Evolutionary conservation across 129 eudicot species (phyloP).

Genomic region (Ambrosia artemisiifolia): DNA sequence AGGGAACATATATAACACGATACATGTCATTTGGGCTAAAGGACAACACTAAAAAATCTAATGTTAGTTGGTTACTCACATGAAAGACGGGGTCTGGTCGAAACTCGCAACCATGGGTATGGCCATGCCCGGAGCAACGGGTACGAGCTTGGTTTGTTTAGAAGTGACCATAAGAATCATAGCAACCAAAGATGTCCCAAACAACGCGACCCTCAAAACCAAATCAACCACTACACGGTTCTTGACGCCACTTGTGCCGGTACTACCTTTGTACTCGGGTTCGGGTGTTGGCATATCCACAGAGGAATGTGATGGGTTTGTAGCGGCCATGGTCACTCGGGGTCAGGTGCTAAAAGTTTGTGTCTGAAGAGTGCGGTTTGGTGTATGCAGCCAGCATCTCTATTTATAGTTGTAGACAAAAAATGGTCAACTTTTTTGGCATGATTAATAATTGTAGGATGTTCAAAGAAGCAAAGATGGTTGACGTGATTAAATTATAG

Average conservation of each 20-base stretch:
- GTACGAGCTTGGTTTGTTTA: slow-evolving; percentile 41
- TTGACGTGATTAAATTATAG: background rate
- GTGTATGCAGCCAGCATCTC: background rate
- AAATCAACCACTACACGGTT: slow-evolving; percentile 33
- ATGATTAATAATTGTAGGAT: background rate
- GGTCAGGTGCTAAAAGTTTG: background rate
- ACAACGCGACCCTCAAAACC: slow-evolving; percentile 43
- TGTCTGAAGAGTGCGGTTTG: background rate
- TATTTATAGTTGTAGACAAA: background rate
- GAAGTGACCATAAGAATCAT: slow-evolving; percentile 64
- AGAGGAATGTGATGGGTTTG: background rate
- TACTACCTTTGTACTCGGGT: background rate
- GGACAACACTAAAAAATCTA: background rate
- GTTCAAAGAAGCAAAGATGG: slow-evolving; percentile 19
- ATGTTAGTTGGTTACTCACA: slow-evolving; percentile 44
- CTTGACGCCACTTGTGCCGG: background rate
- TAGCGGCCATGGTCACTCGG: background rate
- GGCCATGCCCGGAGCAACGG: slow-evolving; percentile 21
- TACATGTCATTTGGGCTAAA: background rate
- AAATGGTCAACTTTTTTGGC: background rate
- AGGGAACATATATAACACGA: no score
- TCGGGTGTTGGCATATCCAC: background rate
- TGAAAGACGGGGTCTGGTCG: slow-evolving; percentile 60
- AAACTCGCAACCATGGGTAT: slow-evolving; percentile 36
- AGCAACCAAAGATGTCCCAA: slow-evolving; percentile 42